Conservation (phyloP, 2,329 filamentous ascomycete genomes). For the Coniella vitis region DNA sequence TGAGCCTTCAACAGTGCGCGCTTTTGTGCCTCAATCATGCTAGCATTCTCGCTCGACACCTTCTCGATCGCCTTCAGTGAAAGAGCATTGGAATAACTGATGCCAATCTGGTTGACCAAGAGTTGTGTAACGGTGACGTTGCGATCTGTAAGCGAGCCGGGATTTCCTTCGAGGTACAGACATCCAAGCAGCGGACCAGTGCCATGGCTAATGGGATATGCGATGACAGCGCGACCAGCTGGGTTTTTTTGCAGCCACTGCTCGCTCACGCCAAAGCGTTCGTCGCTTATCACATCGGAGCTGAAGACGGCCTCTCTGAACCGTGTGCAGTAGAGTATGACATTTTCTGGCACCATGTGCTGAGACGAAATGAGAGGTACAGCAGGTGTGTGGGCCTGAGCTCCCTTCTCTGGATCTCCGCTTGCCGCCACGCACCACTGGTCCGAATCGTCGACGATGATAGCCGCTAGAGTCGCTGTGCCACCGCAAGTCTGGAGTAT, state of each 20-base stretch:
- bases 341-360: slow-evolving; percentile 62
- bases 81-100: slow-evolving; percentile 62
- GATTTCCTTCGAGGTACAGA: slow-evolving; percentile 68
- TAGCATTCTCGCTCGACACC: slow-evolving; percentile 69
- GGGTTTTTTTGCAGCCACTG: slow-evolving; percentile 63
- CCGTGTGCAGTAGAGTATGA: slow-evolving; percentile 69
- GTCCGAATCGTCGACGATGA: slow-evolving; percentile 64
- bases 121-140: slow-evolving; percentile 61
- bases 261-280: slow-evolving; percentile 67
- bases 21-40: slow-evolving; percentile 73
- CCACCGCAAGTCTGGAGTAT: slow-evolving; percentile 71
- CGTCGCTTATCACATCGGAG: slow-evolving; percentile 65
- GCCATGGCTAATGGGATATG: slow-evolving; percentile 64
- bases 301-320: slow-evolving; percentile 72
- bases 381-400: slow-evolving; percentile 58
- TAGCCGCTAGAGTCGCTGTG: slow-evolving; percentile 63
- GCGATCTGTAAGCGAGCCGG: slow-evolving; percentile 67
- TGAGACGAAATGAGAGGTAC: slow-evolving; percentile 59
- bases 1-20: slow-evolving; percentile 64
- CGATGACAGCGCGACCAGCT: slow-evolving; percentile 66
- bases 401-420: slow-evolving; percentile 62
- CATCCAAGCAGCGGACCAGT: slow-evolving; percentile 64
- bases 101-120: slow-evolving; percentile 71
- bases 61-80: slow-evolving; percentile 67
- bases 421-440: slow-evolving; percentile 69